Evolutionary conservation across 768 basidiomycete genomes (phyloP).

Genomic region (Coprinellus micaceus): DNA sequence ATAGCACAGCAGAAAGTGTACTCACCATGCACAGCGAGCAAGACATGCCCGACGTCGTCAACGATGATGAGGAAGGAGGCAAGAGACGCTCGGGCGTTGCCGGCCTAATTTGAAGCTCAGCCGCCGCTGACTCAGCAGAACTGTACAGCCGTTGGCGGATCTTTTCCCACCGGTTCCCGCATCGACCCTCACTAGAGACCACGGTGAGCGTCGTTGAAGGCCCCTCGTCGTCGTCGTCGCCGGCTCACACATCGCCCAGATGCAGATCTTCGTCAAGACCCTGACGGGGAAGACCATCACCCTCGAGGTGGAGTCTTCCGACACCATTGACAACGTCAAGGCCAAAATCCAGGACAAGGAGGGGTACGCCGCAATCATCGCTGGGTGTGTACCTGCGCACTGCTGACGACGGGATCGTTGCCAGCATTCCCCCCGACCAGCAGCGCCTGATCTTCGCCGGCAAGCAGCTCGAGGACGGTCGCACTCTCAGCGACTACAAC

Average conservation of each 20-base stretch:
- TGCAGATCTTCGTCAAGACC: slow-evolving; percentile 68
- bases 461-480: slow-evolving; percentile 98
- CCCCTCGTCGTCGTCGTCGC: slow-evolving; percentile 10
- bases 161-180: slow-evolving; percentile 26
- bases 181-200: slow-evolving; percentile 20
- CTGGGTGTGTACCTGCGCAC: background rate
- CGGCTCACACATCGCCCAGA: slow-evolving; percentile 25
- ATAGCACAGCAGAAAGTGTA: slow-evolving; percentile 7
- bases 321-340: slow-evolving; percentile 97
- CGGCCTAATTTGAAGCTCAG: slow-evolving; percentile 24
- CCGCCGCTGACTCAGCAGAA: slow-evolving; percentile 31
- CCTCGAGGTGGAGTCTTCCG: slow-evolving; percentile 95
- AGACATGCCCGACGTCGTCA: background rate
- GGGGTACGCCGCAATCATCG: slow-evolving; percentile 28
- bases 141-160: slow-evolving; percentile 17
- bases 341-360: slow-evolving; percentile 61
- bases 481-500: slow-evolving; percentile 95
- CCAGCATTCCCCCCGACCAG: slow-evolving; percentile 88
- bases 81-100: background rate
- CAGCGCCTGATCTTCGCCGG: slow-evolving; percentile 96
- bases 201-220: slow-evolving; percentile 28
- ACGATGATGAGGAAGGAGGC: slow-evolving; percentile 2
- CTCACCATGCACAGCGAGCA: slow-evolving; percentile 22
- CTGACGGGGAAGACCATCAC: slow-evolving; percentile 97
- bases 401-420: background rate